Percentiles rank a stretch among this genome's conserved stretches.
Conservation (phyloP, 1,139 yeast species). For the Lodderomyces pseudojiufengensis region DNA sequence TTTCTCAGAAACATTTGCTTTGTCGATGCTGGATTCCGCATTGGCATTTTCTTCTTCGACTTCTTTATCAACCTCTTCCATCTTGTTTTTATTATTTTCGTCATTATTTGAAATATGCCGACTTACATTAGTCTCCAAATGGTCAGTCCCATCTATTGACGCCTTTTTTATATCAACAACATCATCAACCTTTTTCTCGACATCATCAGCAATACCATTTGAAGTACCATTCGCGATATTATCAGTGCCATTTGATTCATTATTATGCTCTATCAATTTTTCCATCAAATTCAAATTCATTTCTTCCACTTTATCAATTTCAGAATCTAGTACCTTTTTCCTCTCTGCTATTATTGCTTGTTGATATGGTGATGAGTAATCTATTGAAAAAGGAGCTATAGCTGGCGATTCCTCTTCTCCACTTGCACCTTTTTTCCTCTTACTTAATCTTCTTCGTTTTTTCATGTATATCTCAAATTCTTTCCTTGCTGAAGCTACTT, state of each 20-base stretch:
- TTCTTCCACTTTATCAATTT: conserved; percentile 11
- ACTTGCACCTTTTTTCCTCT: conserved; percentile 23
- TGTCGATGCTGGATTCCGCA: no score
- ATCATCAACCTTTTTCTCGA: neutral
- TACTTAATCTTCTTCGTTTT: conserved; percentile 38
- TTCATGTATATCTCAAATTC: conserved; percentile 23
- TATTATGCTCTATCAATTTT: neutral
- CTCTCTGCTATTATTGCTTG: conserved; percentile 22
- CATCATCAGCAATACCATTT: neutral
- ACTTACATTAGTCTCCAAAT: no score
- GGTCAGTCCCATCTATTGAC: no score
- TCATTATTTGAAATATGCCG: no score
- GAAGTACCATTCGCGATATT: neutral
- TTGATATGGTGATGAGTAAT: conserved; percentile 33
- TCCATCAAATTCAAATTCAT: conserved; percentile 10
- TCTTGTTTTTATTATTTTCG: neutral
- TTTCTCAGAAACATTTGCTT: no score
- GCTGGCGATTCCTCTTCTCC: conserved; percentile 14
- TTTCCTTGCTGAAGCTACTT: conserved; percentile 43
- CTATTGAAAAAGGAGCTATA: conserved; percentile 36
- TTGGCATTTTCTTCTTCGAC: no score
- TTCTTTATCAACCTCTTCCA: neutral
- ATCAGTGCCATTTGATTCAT: neutral
- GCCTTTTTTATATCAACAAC: conserved; percentile 16
- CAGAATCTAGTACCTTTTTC: conserved; percentile 13